Evolutionary conservation across 371 early-diverging fungal species (phyloP), one percentile per base, ranked within the genome.

Genomic region (Mucor plumbeus): DNA sequence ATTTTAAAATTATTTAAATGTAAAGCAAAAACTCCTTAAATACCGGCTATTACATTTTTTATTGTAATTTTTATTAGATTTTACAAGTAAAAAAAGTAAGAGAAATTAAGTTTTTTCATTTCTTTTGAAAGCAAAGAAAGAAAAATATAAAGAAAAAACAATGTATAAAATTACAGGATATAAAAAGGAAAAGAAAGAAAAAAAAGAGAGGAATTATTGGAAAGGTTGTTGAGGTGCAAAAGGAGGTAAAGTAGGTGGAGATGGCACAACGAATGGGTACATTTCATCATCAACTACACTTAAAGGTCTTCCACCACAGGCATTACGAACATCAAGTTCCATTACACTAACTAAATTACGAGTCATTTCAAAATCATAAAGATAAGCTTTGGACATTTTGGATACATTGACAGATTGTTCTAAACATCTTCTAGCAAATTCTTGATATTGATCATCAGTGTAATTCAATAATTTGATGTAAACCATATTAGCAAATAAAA

Each of bases 281-380:
- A 61, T 31, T 3, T 63, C 59, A 39, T 61, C 61, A 47, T 44
- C 55, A 6, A 53, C 40, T 14, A 63, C n/a, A 47, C 34, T 48
- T 4, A 43, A 21, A 17, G 65, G 48, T 35, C 55, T 54, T 43
- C 61, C 62, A 13, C 69, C 62, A 69, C 61, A 65, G 26, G 57
- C 69, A 61, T 65, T 59, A 4, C 48, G 60, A 4, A 75, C 67
- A 61, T 74, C 68, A 19, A 61, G 61, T 26, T 79, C 79, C 73
- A 82, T 70, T 6, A 69, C 64, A 26, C 55, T 9, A 0, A 77
- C 76, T 14, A 82, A 63, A 34, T 63, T 67, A 9, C 65, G 69
- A 8, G 74, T 64, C 66, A 69, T 66, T 67, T 82, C 82, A 64
- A 79, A 75, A 39, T 82, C 79, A 62, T 82, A 79, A 35, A 66